Evolutionary conservation across 1,139 yeast species (phyloP), one percentile per base, ranked within the genome.

Genomic region (Geotrichum macrosporum): DNA sequence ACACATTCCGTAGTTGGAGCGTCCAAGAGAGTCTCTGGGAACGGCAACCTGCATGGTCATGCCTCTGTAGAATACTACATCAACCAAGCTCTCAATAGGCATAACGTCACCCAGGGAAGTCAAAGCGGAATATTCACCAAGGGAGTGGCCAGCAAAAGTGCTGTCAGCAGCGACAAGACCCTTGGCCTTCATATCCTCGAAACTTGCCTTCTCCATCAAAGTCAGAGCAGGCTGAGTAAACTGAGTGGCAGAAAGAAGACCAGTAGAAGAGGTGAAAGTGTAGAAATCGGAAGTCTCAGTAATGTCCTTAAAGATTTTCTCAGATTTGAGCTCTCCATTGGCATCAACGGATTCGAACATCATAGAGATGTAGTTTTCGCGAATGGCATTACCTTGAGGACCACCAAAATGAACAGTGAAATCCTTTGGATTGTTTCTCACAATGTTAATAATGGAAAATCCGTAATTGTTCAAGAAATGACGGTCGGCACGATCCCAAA

Each of bases 21-120:
- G 84, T 44, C 99, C 99, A 45, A 72, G 67, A 50, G 81, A 78
- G 70, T 92, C 99, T 73, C 99, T 82, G 64, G 97, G 97, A 57
- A 92, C 99, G 40, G 98, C 98, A 56, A 92, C 98, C 76, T 92
- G 98, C 98, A 92, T 92, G 41, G 99, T 92, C 98, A 92, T 92
- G 78, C 99, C 99, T 76, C 99, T 82, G 78, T 92, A 94, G 78
- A 92, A 92, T 41, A 92, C 98, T 68, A 92, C 96, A 68, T 92
- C 99, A 50, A 92, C 98, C 60, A 92, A 77, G 8, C 95, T 84
- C 73, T 94, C 98, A 62, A 94, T 89, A 48, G 98, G 96, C 97
- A 92, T 89, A 51, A 94, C 97, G 66, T 92, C 95, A 50, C 96
- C 98, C 64, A 92, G 77, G 20, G 98, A 89, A 27, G 97, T 87